These are phyloP conservation scores for Eremochloa ophiuroides DNA, from an alignment of 176 grass and related monocot species.

Conservation along the genomic window DNA sequence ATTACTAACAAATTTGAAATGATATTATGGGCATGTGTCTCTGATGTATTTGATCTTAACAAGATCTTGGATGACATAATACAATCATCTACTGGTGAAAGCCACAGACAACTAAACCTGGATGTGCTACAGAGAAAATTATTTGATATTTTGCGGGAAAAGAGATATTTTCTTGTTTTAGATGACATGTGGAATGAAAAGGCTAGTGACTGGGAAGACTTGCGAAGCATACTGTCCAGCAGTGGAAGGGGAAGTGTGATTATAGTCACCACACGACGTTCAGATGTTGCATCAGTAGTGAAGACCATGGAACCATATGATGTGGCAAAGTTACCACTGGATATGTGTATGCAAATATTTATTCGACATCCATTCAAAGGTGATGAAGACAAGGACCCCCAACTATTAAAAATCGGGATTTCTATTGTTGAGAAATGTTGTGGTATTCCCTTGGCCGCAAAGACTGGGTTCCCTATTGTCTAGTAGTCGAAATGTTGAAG, in stretches of 20 bases:
- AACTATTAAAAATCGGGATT: neutral
- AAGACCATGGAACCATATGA: conserved; percentile 1
- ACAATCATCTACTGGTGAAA: neutral
- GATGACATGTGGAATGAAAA: neutral
- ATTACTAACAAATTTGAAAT: neutral
- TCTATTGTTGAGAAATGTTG: neutral
- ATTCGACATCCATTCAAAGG: neutral
- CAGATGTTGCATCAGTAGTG: neutral
- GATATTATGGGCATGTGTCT: neutral
- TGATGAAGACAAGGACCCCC: neutral
- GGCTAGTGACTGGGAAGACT: neutral
- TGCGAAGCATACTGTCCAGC: neutral
- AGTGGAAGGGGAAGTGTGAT: neutral
- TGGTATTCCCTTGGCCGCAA: conserved; percentile 14
- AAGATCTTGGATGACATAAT: neutral
- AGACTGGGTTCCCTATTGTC: neutral
- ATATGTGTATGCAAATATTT: conserved; percentile 9
- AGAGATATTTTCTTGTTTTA: neutral
- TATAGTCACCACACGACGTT: neutral
- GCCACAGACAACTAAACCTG: neutral
- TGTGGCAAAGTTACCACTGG: neutral
- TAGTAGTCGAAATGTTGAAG: neutral
- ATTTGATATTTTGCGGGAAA: neutral
- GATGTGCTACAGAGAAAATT: neutral
- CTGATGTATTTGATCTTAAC: neutral